These are phyloP conservation scores for Russula lepida DNA, from an alignment of 768 basidiomycete species.

Conservation along the genomic window DNA sequence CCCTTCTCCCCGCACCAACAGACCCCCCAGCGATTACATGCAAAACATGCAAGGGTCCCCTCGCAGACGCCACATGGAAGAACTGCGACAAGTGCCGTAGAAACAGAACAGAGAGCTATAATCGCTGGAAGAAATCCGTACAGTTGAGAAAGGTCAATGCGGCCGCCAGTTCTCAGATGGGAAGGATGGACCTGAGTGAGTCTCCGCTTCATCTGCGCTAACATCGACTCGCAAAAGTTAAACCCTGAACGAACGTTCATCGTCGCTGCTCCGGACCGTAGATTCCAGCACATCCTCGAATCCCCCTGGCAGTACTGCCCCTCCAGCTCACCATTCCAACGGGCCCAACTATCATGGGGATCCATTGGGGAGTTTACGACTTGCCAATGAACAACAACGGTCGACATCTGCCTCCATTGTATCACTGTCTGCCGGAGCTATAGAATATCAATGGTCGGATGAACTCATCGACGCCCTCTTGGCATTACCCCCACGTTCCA, in stretches of 20 bases:
- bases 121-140: slow-evolving; percentile 1
- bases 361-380: not conserved
- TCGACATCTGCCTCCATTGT: not conserved
- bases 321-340: not conserved
- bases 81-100: slow-evolving; percentile 4
- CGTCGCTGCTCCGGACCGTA: not conserved
- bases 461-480: not conserved
- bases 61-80: not conserved
- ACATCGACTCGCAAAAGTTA: not conserved
- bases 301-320: not conserved
- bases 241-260: not conserved
- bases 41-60: not conserved
- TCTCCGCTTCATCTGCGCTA: not conserved
- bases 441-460: slow-evolving; percentile 1
- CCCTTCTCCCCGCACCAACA: not conserved
- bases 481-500: not conserved
- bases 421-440: not conserved
- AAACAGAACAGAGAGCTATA: not conserved
- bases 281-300: not conserved
- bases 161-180: not conserved
- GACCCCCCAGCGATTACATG: not conserved
- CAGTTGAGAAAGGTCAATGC: not conserved
- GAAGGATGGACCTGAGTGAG: not conserved
- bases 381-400: not conserved
- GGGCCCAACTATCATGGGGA: not conserved